phyloP scores from a whole-genome alignment of 352 stramenopile genomes.

The Phytophthora palmivora region DNA sequence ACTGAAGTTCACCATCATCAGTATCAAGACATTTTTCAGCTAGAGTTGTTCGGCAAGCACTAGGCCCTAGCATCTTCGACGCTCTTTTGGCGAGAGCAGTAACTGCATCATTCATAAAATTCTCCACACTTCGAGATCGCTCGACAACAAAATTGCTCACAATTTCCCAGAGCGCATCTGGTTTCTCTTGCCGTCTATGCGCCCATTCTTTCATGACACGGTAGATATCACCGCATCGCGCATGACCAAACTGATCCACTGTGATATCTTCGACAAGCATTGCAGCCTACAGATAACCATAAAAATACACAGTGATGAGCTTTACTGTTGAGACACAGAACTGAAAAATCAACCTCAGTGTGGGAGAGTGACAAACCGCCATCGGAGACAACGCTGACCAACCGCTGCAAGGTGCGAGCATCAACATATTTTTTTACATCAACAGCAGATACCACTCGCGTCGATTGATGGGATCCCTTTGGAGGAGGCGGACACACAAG shows the following conservation, averaged over 20 bases:
- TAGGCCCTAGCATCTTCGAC: slow-evolving; percentile 7
- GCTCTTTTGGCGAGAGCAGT: slow-evolving; percentile 12
- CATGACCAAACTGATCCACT: slow-evolving; percentile 50
- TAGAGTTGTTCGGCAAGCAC: slow-evolving; percentile 12
- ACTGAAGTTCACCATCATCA: slow-evolving; percentile 51
- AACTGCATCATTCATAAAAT: slow-evolving; percentile 24
- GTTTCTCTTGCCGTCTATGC: slow-evolving; percentile 27
- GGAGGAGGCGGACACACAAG: slow-evolving; percentile 25
- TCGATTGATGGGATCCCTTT: slow-evolving; percentile 21
- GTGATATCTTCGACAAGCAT: slow-evolving; percentile 40
- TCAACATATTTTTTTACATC: slow-evolving; percentile 52
- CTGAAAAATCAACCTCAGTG: slow-evolving; percentile 35
- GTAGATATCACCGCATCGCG: slow-evolving; percentile 56
- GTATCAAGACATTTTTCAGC: slow-evolving; percentile 18
- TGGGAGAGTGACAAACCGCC: slow-evolving; percentile 35
- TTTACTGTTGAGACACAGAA: background rate
- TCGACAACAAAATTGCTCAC: slow-evolving; percentile 25
- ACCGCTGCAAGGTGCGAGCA: slow-evolving; percentile 44
- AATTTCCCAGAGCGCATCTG: slow-evolving; percentile 47
- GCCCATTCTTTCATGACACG: slow-evolving; percentile 59
- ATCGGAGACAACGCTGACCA: slow-evolving; percentile 55
- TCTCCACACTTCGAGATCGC: slow-evolving; percentile 27
- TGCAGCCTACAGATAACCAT: slow-evolving; percentile 38
- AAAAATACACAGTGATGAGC: background rate
- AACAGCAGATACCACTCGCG: slow-evolving; percentile 17